These are phyloP conservation scores for Amyloporia xantha DNA, from an alignment of 768 basidiomycete species.

Conservation along the genomic window DNA sequence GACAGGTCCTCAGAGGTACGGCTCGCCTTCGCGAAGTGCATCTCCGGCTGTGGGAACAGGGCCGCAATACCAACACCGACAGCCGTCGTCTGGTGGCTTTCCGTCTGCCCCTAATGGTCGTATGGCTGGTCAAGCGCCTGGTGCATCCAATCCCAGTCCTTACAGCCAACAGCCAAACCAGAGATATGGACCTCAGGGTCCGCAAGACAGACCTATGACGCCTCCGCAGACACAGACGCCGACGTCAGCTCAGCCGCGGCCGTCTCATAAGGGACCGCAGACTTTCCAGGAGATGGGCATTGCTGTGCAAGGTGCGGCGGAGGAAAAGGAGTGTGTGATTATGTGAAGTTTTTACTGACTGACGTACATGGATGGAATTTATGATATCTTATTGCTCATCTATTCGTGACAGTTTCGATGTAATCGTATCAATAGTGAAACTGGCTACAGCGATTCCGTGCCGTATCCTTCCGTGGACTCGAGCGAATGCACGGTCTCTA, in stretches of 20 bases:
- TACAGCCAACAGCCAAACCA: neutral
- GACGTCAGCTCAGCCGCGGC: neutral
- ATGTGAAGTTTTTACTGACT: too few species aligned
- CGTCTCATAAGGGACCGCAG: constrained; percentile 38
- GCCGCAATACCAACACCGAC: neutral
- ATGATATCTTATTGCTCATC: too few species aligned
- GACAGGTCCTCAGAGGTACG: neutral
- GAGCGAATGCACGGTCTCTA: too few species aligned
- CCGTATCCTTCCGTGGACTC: too few species aligned
- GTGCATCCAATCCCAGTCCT: neutral
- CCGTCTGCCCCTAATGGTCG: neutral
- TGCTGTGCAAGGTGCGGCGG: constrained; percentile 56
- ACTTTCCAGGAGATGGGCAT: constrained; percentile 97
- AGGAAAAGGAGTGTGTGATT: constrained; percentile 80
- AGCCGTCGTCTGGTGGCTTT: neutral
- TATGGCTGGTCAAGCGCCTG: too few species aligned
- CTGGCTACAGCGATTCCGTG: too few species aligned
- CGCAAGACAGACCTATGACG: constrained; percentile 1
- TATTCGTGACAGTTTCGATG: too few species aligned
- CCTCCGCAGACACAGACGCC: constrained; percentile 12
- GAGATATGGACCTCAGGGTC: neutral
- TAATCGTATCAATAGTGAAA: too few species aligned
- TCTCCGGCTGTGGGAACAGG: neutral
- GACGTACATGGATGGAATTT: too few species aligned
- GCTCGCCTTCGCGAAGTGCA: neutral